Evolutionary conservation across 768 basidiomycete genomes (phyloP), one percentile per base, ranked within the genome.

Genomic region (Megacollybia marginata): DNA sequence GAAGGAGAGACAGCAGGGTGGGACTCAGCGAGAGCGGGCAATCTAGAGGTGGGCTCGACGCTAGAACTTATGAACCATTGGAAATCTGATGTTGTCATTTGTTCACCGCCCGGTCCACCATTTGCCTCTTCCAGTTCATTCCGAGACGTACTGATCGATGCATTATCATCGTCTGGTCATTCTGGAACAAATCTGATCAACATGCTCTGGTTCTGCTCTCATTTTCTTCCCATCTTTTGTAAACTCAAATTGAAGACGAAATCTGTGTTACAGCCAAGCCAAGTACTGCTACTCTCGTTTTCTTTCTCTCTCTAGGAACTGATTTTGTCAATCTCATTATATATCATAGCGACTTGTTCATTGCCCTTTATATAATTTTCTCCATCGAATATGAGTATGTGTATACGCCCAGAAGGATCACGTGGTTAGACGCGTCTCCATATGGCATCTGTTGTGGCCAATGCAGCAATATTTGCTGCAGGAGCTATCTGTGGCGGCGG

Each of bases 401-500:
- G 6, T 28, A n/a, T n/a, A n/a, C n/a, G n/a, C n/a, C n/a, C n/a
- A n/a, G n/a, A n/a, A n/a, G n/a, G 23, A 28, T 3, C 23, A 28
- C 23, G 23, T 28, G 23, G 6, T 28, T 28, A 40, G 38, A 40
- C 38, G 38, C 38, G 38, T 40, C 38, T 40, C 6, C 13, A 19
- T 13, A 48, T 20, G 48, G 12, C 38, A 16, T 64, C 76, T 32
- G 66, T 69, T 44, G 54, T 83, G 48, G 55, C 86, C 2, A 85
- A 80, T 54, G 82, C 77, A 19, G 84, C 82, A 19, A 75, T 86
- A 45, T 94, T 95, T 62, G 83, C 92, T 48, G 82, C 87, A 40
- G 92, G 92, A 20, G 86, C 89, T 1, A 62, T 84, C 19, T 69
- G 93, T 20, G 92, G 92, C 35, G 89, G 90, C 15, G 84, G 88